A percentile compares a stretch with the other conserved stretches of the same genome.
phyloP scores from a whole-genome alignment of 2,329 filamentous ascomycete species.

The Fusarium mundagurra region DNA sequence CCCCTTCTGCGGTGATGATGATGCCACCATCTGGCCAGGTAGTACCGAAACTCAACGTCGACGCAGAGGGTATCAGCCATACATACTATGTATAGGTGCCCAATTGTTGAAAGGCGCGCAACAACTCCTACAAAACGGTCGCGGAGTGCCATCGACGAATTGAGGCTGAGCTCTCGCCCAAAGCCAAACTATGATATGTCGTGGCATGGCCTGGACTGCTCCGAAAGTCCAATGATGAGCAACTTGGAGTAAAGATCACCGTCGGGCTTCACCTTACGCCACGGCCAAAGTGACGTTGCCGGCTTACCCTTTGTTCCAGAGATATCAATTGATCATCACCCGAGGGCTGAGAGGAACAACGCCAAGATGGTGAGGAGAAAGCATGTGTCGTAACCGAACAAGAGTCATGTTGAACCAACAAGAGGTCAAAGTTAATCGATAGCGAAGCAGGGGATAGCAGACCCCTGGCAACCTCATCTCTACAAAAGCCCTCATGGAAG shows the following conservation, averaged over 20 bases:
- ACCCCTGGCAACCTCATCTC: conserved; percentile 33
- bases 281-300: background rate
- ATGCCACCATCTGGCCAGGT: background rate
- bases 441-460: conserved; percentile 5
- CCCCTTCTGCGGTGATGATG: background rate
- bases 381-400: background rate
- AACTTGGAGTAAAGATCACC: conserved; percentile 14
- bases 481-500: conserved; percentile 6
- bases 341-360: background rate
- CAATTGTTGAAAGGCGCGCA: background rate
- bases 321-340: background rate
- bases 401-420: conserved; percentile 1
- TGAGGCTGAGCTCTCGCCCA: conserved; percentile 1
- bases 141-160: conserved; percentile 1
- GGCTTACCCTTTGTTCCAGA: background rate
- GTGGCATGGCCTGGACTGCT: conserved; percentile 24
- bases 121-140: background rate
- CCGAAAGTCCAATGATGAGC: background rate
- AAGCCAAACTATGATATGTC: conserved; percentile 4
- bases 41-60: background rate
- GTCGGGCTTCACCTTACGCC: background rate
- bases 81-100: background rate
- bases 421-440: conserved; percentile 21
- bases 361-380: conserved; percentile 4
- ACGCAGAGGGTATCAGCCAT: background rate